Percentiles rank a stretch among this genome's conserved stretches.
Evolutionary conservation across 2,329 filamentous ascomycete genomes (phyloP).

Genomic region (Aspergillus flavus): DNA sequence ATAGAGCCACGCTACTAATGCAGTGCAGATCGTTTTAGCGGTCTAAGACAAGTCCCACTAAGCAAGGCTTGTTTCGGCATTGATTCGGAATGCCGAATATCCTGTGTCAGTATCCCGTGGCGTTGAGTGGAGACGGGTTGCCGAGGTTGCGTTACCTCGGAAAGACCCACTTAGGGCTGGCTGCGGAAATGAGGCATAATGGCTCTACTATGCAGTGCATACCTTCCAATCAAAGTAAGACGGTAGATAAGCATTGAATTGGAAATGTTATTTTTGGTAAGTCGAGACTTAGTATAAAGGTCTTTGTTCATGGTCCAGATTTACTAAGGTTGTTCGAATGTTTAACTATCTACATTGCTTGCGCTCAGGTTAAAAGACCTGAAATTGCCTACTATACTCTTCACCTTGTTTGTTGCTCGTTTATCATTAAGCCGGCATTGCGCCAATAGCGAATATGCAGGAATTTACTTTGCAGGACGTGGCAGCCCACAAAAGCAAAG

Average conservation of each 20-base stretch:
- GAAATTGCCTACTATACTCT: not conserved
- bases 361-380: not conserved
- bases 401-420: not conserved
- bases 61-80: not conserved
- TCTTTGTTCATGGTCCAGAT: not conserved
- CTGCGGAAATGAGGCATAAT: not conserved
- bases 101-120: not conserved
- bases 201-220: not conserved
- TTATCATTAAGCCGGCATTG: not conserved
- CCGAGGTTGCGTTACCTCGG: not conserved
- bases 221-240: not conserved
- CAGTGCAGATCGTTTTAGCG: not conserved
- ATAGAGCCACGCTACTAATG: not conserved
- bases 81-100: not conserved
- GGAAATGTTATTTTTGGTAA: not conserved
- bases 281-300: not conserved
- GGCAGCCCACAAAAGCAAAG: conserved; percentile 51
- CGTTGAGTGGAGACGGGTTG: not conserved
- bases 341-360: not conserved
- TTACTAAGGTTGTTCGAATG: not conserved
- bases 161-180: not conserved
- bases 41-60: not conserved
- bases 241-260: not conserved
- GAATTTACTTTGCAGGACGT: conserved; percentile 40
- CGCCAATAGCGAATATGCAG: conserved; percentile 8